Evolutionary conservation across 208 protist species (phyloP).

Genomic region (Naegleria gruberi): DNA sequence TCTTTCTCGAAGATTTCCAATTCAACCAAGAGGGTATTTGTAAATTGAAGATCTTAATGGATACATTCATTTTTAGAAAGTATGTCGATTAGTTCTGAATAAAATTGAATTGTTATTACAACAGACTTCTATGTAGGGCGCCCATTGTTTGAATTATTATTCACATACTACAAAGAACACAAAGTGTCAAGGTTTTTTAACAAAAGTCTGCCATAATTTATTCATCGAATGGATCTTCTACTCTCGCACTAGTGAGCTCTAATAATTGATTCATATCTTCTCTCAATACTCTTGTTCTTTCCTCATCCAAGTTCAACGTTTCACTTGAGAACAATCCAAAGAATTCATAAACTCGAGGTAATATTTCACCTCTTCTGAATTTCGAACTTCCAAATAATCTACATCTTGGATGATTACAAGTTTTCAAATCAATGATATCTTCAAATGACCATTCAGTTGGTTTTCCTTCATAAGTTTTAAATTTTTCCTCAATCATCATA

Average conservation of each 20-base stretch:
- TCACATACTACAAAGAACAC: too few species aligned
- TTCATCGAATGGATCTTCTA: neutral
- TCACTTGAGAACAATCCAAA: neutral
- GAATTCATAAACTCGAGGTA: neutral
- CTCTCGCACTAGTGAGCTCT: neutral
- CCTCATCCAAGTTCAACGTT: neutral
- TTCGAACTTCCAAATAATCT: neutral
- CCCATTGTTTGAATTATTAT: too few species aligned
- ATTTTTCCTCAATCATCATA: neutral
- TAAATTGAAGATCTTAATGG: too few species aligned
- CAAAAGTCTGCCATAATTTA: too few species aligned
- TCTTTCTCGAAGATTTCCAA: too few species aligned
- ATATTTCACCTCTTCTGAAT: neutral
- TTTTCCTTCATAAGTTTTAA: neutral
- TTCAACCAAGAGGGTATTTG: too few species aligned
- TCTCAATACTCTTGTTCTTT: neutral
- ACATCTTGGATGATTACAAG: neutral
- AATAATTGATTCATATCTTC: neutral
- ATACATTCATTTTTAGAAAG: too few species aligned
- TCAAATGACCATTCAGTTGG: neutral
- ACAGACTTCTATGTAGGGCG: too few species aligned
- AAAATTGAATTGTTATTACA: too few species aligned
- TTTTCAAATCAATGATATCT: constrained; percentile 2
- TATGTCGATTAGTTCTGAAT: too few species aligned
- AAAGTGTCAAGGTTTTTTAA: too few species aligned